Conservation (phyloP, 1,284 basidiomycete genomes). For the Puccinia horiana region DNA sequence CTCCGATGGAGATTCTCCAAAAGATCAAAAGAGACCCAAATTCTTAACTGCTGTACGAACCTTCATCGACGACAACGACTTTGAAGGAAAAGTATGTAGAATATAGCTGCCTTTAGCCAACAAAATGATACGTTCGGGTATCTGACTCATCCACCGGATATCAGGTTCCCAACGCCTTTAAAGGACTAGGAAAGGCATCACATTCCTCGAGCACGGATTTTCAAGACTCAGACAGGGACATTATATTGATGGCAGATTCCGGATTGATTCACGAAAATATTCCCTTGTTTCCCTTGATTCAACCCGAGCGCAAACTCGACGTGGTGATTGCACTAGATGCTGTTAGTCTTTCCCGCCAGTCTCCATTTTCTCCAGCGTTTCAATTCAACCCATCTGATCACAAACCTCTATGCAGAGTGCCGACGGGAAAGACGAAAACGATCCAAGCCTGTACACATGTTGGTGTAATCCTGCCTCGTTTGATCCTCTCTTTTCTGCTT, state of each 20-base stretch:
- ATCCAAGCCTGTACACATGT: constrained; percentile 1
- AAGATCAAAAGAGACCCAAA: not conserved
- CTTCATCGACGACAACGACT: constrained; percentile 24
- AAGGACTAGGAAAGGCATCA: constrained; percentile 15
- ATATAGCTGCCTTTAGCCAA: too few species aligned
- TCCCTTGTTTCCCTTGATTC: constrained; percentile 44
- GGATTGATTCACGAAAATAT: constrained; percentile 42
- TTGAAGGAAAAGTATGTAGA: constrained; percentile 42
- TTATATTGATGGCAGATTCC: constrained; percentile 42
- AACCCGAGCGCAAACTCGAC: constrained; percentile 44
- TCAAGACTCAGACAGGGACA: constrained; percentile 33
- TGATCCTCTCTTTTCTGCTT: not conserved
- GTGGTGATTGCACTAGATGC: constrained; percentile 44
- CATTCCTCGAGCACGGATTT: not conserved
- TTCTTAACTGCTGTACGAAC: not conserved
- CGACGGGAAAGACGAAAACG: constrained; percentile 13
- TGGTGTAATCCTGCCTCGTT: not conserved
- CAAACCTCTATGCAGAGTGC: not conserved
- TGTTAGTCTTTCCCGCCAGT: constrained; percentile 12
- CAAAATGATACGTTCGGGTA: not conserved
- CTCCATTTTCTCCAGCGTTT: not conserved
- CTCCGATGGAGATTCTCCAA: constrained; percentile 24
- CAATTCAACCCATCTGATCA: too few species aligned
- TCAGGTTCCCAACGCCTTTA: constrained; percentile 43
- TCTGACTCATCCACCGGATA: not conserved